Evolutionary conservation across 805 yeast genomes (phyloP).

Genomic region (Candida odintsovae): DNA sequence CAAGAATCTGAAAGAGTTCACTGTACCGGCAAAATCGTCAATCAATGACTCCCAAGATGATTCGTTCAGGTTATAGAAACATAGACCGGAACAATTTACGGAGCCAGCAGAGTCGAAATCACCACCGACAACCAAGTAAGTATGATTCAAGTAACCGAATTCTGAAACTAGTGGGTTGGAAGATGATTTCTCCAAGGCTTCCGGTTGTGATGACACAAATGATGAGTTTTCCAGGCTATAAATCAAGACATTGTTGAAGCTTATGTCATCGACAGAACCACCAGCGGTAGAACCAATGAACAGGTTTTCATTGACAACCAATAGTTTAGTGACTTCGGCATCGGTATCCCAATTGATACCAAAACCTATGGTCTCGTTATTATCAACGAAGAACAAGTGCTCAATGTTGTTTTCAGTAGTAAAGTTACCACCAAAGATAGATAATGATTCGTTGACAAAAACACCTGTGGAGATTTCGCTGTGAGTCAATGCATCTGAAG

Average conservation of each 20-base stretch:
- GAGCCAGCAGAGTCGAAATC: conserved; percentile 55
- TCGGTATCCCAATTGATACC: conserved; percentile 23
- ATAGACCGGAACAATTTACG: conserved; percentile 53
- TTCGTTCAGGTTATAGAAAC: conserved; percentile 53
- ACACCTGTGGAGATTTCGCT: conserved; percentile 29
- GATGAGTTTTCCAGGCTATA: conserved; percentile 40
- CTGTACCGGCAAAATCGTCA: conserved; percentile 41
- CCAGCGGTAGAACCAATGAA: conserved; percentile 42
- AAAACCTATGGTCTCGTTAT: conserved; percentile 23
- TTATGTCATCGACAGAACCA: conserved; percentile 18
- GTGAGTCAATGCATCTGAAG: conserved; percentile 9
- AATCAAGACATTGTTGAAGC: conserved; percentile 41
- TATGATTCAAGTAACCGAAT: conserved; percentile 25
- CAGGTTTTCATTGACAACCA: conserved; percentile 21
- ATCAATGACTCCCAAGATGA: conserved; percentile 47
- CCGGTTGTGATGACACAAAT: conserved; percentile 12
- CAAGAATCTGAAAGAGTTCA: conserved; percentile 47
- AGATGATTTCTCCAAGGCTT: conserved; percentile 17
- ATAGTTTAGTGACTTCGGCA: conserved; percentile 14
- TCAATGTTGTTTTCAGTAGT: conserved; percentile 20
- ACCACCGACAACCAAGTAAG: conserved; percentile 66
- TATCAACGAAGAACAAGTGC: conserved; percentile 21
- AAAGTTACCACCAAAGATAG: conserved; percentile 60
- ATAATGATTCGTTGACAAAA: conserved; percentile 40
- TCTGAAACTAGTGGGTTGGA: conserved; percentile 33